phyloP scores from a whole-genome alignment of 345 rosid genomes.

The Cardamine chenopodiifolia region DNA sequence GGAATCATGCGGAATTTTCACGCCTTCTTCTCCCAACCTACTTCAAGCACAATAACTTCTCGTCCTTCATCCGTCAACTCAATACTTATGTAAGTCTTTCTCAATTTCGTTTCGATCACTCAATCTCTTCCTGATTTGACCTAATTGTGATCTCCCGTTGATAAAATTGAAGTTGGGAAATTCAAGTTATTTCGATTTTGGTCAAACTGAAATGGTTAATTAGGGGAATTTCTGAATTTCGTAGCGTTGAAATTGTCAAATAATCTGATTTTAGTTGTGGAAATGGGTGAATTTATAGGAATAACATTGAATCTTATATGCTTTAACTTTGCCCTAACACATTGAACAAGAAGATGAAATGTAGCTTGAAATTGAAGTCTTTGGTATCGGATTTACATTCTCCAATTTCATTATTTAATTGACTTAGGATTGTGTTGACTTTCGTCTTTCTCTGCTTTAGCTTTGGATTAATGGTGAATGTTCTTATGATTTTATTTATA shows the following conservation, averaged over 20 bases:
- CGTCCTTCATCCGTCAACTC: conserved; percentile 82
- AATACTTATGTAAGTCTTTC: conserved; percentile 65
- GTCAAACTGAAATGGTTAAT: too few species aligned
- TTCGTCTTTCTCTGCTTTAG: background rate
- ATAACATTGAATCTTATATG: background rate
- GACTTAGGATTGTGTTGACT: too few species aligned
- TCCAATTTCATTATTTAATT: background rate
- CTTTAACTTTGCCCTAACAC: background rate
- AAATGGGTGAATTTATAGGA: background rate
- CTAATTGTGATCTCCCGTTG: conserved; percentile 2
- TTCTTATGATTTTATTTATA: conserved; percentile 41
- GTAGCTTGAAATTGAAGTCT: background rate
- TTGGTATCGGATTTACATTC: background rate
- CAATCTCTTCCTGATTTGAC: conserved; percentile 1
- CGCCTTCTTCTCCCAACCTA: conserved; percentile 75
- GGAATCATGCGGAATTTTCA: conserved; percentile 91
- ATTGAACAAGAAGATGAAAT: conserved; percentile 6
- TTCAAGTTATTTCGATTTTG: too few species aligned
- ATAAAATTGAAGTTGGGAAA: too few species aligned
- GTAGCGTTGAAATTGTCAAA: background rate
- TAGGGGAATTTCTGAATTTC: background rate
- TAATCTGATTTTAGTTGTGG: background rate
- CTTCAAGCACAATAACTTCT: conserved; percentile 96
- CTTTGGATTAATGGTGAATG: conserved; percentile 1
- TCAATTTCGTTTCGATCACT: background rate